Base-by-base conservation (phyloP, 2,329 filamentous ascomycete genomes). In the Aureobasidium sp. region DNA sequence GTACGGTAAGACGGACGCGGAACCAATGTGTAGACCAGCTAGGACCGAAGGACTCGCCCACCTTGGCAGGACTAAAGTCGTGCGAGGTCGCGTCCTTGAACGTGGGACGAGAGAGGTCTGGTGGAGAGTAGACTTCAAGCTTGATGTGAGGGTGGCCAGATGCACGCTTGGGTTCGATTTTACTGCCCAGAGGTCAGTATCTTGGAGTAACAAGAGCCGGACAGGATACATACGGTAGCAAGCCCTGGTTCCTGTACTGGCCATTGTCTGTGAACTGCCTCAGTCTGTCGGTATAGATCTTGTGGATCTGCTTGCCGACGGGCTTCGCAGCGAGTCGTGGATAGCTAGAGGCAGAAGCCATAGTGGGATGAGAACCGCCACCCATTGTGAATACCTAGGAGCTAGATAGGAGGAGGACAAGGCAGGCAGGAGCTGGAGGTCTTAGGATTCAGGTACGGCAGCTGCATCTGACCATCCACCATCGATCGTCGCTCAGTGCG, bases 1-100 rank as follows among this genome's bases (percentile, higher is more conserved):
- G 93, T 15, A 97, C 82, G 5, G 84, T 90, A 65, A 99, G 77
- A 62, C 87, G 79, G 61, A 97, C 84, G 68, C 86, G 90, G 82
- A 99, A 96, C 94, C 94, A 99, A 74, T 97, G 94, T 9, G 94
- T 99, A 1, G 91, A 89, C 94, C 94, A 99, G 39, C 91, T 94
- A 1, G 94, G 94, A 0, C 94, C 94, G 68, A 97, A 97, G 7
- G 80, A 85, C 62, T 88, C 82, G 63, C 93, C 92, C 60, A 91
- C 85, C 19, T 83, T 78, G 9, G 92, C 89, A 53, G 86, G 82
- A 57, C 82, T 83, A 78, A 93, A 99, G 7, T 86, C 78, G 67
- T 69, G 66, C n/a, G 79, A 81, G 14, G 80, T 85, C 14, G 92
- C 93, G 61, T 97, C 90, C 65, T 92, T 78, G 77, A 99, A 99